Base-by-base conservation (phyloP, 192 early-diverging fungal species). In the Funneliformis geosporum region DNA sequence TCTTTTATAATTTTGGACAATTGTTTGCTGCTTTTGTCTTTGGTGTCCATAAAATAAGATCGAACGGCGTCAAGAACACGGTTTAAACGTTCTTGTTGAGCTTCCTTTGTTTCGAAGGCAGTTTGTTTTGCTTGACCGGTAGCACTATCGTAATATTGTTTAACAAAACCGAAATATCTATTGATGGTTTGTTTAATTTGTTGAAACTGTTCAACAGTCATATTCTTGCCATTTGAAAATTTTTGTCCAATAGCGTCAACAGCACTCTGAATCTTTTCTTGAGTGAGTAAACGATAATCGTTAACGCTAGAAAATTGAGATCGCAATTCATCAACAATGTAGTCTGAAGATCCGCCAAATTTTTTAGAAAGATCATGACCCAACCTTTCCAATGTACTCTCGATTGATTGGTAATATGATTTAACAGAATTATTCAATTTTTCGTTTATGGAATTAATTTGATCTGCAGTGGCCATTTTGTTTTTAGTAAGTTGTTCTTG, bases 241-340 rank as follows among this genome's bases (percentile, higher is more conserved):
- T 78, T 78, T 46, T 67, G 61, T 50, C 61, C 60, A 67, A 78
- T 64, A 28, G 66, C 28, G 50, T 68, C 64, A 60, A 68, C 25
- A 27, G 28, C 40, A 47, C 12, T 18, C 47, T 78, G 76, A 78
- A 78, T 78, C 40, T 50, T 60, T 10, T 72, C 70, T 25, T 44
- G 70, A 11, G 70, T 72, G 16, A 72, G 42, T 12, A 44, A 16
- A 25, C 70, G 39, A 72, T 72, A 72, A 33, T 74, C 43, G 23
- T 74, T 74, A 60, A 74, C 55, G 25, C 28, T 60, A 28, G 28
- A 50, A 8, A 74, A 39, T 38, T 60, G 73, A 33, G 12, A 33
- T 50, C 46, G 10, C 44, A 72, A 0, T 6, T 72, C 70, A 23
- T 43, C 40, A 72, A 72, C 21, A 50, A 72, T 0, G 25, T 44